These are phyloP conservation scores for Picea abies DNA, from an alignment of 83 land plant genomes.

Conservation along the genomic window DNA sequence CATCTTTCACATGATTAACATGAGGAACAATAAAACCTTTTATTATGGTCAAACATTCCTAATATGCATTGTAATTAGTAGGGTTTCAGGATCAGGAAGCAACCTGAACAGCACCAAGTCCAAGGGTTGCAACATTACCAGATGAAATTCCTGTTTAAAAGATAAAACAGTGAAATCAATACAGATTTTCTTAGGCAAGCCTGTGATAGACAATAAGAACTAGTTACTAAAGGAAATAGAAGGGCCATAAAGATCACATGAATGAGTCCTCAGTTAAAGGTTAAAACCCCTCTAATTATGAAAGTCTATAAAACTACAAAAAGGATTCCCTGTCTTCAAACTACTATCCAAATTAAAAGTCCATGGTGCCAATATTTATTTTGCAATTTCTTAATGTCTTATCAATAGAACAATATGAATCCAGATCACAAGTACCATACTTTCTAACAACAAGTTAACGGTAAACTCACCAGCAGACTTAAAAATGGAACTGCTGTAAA, in stretches of 20 bases:
- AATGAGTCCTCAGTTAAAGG: background rate
- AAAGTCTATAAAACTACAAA: background rate
- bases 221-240: background rate
- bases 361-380: background rate
- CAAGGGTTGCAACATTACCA: constrained; percentile 72
- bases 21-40: too few relatives aligned
- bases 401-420: background rate
- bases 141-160: constrained; percentile 60
- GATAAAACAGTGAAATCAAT: background rate
- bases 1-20: background rate
- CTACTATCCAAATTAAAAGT: background rate
- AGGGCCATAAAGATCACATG: background rate
- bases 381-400: background rate
- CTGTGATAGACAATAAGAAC: background rate
- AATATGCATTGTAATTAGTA: too few relatives aligned
- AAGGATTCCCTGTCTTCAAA: background rate
- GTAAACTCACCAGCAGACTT: constrained; percentile 55
- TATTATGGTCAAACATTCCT: too few relatives aligned
- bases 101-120: constrained; percentile 86
- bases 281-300: background rate
- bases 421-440: background rate
- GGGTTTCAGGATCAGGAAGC: background rate
- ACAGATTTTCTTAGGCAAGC: background rate
- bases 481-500: constrained; percentile 65
- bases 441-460: background rate